phyloP scores from a whole-genome alignment of 2,329 filamentous ascomycete genomes.

The Fusarium irregulare region DNA sequence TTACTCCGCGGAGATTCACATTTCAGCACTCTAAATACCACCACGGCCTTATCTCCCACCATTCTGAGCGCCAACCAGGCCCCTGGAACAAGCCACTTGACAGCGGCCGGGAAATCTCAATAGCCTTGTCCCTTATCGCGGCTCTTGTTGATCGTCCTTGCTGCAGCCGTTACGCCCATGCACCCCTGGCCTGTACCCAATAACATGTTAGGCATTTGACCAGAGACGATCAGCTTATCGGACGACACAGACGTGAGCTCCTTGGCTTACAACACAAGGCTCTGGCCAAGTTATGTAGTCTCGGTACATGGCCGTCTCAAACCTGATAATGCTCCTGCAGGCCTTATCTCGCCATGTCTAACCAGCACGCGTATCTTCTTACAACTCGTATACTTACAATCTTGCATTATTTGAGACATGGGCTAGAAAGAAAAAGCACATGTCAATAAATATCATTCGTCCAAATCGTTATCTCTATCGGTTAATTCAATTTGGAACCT shows the following conservation, averaged over 20 bases:
- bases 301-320: conserved; percentile 32
- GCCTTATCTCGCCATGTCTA: conserved; percentile 42
- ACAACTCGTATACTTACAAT: conserved; percentile 7
- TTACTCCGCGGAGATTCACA: conserved; percentile 46
- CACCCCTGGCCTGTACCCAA: conserved; percentile 39
- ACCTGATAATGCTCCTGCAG: conserved; percentile 16
- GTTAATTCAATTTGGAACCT: conserved; percentile 8
- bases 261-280: conserved; percentile 42
- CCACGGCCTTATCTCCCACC: conserved; percentile 41
- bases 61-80: conserved; percentile 25
- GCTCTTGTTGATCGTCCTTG: conserved; percentile 33
- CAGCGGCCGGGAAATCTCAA: conserved; percentile 21
- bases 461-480: conserved; percentile 24
- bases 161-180: conserved; percentile 21
- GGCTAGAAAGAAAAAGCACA: conserved; percentile 17
- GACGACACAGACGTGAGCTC: conserved; percentile 26
- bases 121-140: conserved; percentile 35
- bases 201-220: conserved; percentile 36
- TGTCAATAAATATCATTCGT: conserved; percentile 8
- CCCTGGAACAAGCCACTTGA: conserved; percentile 18
- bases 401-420: conserved; percentile 27
- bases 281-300: conserved; percentile 26
- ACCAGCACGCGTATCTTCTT: conserved; percentile 9
- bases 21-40: conserved; percentile 30
- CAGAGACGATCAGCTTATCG: conserved; percentile 40